Evolutionary conservation across 805 yeast species (phyloP), one percentile per base, ranked within the genome.

Genomic region (Torulaspora delbrueckii): DNA sequence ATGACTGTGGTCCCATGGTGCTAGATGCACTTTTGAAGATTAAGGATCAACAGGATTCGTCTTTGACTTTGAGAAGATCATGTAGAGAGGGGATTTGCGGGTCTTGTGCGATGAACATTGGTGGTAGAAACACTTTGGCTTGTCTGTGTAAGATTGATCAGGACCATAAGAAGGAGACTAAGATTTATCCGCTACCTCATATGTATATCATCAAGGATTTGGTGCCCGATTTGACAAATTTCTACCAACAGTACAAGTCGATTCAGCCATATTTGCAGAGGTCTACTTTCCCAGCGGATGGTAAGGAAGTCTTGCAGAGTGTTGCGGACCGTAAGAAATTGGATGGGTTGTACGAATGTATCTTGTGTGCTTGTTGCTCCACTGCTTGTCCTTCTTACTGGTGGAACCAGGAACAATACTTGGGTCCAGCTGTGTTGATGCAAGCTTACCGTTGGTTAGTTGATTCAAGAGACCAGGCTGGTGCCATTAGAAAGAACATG

Each of bases 41-140:
- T 71, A 93, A 93, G 72, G 89, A 91, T 69, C 99, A 93, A 72
- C 95, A 88, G 71, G 99, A 93, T 68, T 70, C 97, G 38, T 86
- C 97, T 26, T 79, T 93, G 66, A 93, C 99, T 4, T 86, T 93
- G 72, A 84, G 99, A 75, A 84, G 99, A 72, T 89, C 97, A 36
- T 93, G 99, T 75, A 88, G 99, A 75, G 99, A 93, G 74, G 99
- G 99, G 62, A 93, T 93, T 57, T 93, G 99, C 76, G 99, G 99
- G 46, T 91, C 98, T 5, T 93, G 99, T 76, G 99, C 99, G 57
- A 93, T 93, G 99, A 93, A 93, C 77, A 93, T 93, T 69, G 96
- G 95, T 55, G 99, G 99, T 58, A 78, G 85, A 68, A 93, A 93
- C 78, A 93, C 99, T 26, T 78, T 93, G 58, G 99, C 99, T 30